Evolutionary conservation across 2,329 filamentous ascomycete genomes (phyloP).

Genomic region (Albophoma yamanashiensis): DNA sequence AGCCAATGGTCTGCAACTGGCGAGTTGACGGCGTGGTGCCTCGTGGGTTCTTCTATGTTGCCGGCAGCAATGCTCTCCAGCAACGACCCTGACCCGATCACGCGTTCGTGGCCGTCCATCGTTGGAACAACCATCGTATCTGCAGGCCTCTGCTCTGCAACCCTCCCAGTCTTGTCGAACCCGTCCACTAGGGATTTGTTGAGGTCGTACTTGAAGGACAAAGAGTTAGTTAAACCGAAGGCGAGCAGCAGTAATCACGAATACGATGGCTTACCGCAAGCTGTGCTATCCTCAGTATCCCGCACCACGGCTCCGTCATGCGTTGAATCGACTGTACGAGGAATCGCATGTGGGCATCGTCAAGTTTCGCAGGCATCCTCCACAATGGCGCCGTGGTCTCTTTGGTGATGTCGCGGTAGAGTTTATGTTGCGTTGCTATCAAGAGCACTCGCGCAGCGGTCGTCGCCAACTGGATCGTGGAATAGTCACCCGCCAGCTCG

Average conservation of each 20-base stretch:
- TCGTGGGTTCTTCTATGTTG: slow-evolving; percentile 7
- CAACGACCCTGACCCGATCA: slow-evolving; percentile 15
- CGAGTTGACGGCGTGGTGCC: not conserved
- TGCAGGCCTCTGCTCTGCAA: slow-evolving; percentile 11
- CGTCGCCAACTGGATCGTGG: slow-evolving; percentile 19
- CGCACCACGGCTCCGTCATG: slow-evolving; percentile 21
- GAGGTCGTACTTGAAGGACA: slow-evolving; percentile 13
- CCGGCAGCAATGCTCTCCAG: slow-evolving; percentile 13
- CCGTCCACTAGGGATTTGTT: slow-evolving; percentile 18
- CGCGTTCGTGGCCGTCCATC: slow-evolving; percentile 6
- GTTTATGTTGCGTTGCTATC: slow-evolving; percentile 21
- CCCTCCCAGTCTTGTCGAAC: slow-evolving; percentile 18
- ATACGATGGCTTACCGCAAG: slow-evolving; percentile 12
- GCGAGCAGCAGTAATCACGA: not conserved
- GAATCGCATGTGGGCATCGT: slow-evolving; percentile 19
- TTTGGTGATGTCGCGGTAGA: slow-evolving; percentile 22
- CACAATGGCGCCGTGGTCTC: slow-evolving; percentile 26
- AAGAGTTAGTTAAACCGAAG: not conserved
- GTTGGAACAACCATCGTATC: slow-evolving; percentile 4
- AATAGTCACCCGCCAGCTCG: slow-evolving; percentile 18
- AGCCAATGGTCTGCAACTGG: slow-evolving; percentile 1
- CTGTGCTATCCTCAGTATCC: slow-evolving; percentile 15
- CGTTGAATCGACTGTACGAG: slow-evolving; percentile 22
- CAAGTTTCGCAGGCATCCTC: slow-evolving; percentile 16
- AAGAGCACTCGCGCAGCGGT: slow-evolving; percentile 22